Evolutionary conservation across 2,329 filamentous ascomycete species (phyloP).

Genomic region (Diaporthe longicolla): DNA sequence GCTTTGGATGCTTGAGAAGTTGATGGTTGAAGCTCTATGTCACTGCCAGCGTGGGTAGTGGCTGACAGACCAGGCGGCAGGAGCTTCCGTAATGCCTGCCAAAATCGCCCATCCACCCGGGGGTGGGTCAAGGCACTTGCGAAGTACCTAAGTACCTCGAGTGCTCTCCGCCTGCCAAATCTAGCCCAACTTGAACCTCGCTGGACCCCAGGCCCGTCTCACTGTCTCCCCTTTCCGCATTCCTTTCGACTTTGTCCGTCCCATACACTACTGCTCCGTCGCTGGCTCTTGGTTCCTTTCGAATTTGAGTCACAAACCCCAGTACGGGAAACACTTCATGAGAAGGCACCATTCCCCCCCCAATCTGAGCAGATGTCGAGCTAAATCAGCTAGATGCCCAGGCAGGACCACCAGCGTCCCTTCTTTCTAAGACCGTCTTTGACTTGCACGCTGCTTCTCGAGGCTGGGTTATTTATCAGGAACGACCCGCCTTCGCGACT

Average conservation of each 20-base stretch:
- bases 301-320: neutral
- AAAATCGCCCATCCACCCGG: neutral
- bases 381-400: neutral
- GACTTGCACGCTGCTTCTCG: neutral
- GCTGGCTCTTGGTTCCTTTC: neutral
- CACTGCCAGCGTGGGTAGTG: constrained; percentile 10
- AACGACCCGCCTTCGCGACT: too few species aligned
- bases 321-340: neutral
- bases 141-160: constrained; percentile 3
- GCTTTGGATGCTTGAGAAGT: constrained; percentile 33
- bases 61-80: constrained; percentile 37
- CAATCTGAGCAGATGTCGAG: neutral
- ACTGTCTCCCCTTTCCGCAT: constrained; percentile 35
- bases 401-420: neutral
- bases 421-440: neutral
- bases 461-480: neutral
- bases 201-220: neutral
- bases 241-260: neutral
- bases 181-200: neutral
- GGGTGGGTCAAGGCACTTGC: constrained; percentile 7
- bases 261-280: neutral
- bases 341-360: neutral
- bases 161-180: constrained; percentile 29
- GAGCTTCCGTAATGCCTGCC: constrained; percentile 41
- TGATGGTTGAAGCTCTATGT: constrained; percentile 33